A percentile compares a stretch with the other conserved stretches of the same genome.
Conservation (phyloP, 2,329 filamentous ascomycete genomes). For the Diaporthe nobilis region DNA sequence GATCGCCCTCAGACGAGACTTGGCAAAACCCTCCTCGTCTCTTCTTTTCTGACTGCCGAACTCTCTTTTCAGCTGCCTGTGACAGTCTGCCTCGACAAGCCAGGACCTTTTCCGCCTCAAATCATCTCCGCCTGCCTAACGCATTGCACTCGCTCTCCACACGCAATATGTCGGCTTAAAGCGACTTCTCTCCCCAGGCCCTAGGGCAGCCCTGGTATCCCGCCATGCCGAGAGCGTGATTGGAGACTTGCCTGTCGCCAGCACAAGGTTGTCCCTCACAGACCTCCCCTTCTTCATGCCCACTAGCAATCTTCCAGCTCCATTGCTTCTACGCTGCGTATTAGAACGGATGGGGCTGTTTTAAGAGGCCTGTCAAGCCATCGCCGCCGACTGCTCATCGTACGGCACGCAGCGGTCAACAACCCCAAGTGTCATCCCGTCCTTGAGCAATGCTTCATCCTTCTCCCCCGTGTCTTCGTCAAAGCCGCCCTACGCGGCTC, state of each 20-base stretch:
- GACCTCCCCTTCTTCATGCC: conserved; percentile 22
- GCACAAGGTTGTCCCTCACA: conserved; percentile 26
- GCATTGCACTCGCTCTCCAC: conserved; percentile 28
- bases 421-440: not conserved
- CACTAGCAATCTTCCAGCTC: not conserved
- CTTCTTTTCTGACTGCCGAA: conserved; percentile 22
- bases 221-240: conserved; percentile 17
- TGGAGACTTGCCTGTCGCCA: conserved; percentile 5
- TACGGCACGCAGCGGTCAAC: not conserved
- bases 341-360: not conserved
- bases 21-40: conserved; percentile 34
- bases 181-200: not conserved
- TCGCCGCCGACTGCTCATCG: not conserved
- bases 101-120: not conserved
- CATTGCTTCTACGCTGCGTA: not conserved
- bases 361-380: not conserved
- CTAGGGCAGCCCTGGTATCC: conserved; percentile 14
- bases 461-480: not conserved
- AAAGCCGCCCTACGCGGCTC: not conserved
- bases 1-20: conserved; percentile 30
- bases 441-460: conserved; percentile 28
- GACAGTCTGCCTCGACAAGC: conserved; percentile 17
- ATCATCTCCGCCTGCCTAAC: conserved; percentile 12
- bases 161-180: conserved; percentile 19
- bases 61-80: conserved; percentile 11